Evolutionary conservation across 768 basidiomycete genomes (phyloP).

Genomic region (Lentinula raphanica): DNA sequence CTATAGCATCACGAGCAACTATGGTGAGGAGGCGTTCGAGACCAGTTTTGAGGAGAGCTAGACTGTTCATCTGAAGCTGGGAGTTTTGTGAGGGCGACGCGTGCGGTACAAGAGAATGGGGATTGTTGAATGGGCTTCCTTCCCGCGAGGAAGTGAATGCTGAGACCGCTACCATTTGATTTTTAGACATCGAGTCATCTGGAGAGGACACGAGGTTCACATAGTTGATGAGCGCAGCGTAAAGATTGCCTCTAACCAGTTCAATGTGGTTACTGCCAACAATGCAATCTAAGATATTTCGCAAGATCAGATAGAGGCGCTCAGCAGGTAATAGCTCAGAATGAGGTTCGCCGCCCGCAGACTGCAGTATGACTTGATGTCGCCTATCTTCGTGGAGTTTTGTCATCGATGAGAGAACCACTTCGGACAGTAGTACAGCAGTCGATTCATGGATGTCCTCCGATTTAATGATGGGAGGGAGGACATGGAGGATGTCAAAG

Average conservation of each 20-base stretch:
- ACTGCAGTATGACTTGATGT: slow-evolving; percentile 62
- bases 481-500: slow-evolving; percentile 82
- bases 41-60: slow-evolving; percentile 59
- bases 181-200: slow-evolving; percentile 13
- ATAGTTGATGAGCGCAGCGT: slow-evolving; percentile 86
- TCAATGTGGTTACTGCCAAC: slow-evolving; percentile 74
- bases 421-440: slow-evolving; percentile 79
- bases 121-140: slow-evolving; percentile 33
- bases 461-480: slow-evolving; percentile 66
- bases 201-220: slow-evolving; percentile 63
- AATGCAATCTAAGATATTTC: slow-evolving; percentile 69
- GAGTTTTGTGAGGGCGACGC: slow-evolving; percentile 13
- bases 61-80: slow-evolving; percentile 55
- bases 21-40: slow-evolving; percentile 70
- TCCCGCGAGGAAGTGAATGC: slow-evolving; percentile 28
- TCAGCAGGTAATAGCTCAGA: slow-evolving; percentile 75
- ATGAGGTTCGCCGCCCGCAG: slow-evolving; percentile 56
- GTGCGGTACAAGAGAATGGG: slow-evolving; percentile 28
- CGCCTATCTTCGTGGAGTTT: slow-evolving; percentile 83
- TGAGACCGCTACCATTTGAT: slow-evolving; percentile 33
- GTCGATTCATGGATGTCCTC: slow-evolving; percentile 65
- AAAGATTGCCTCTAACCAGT: slow-evolving; percentile 90
- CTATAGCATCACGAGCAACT: slow-evolving; percentile 86
- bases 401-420: slow-evolving; percentile 75
- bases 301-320: slow-evolving; percentile 68